phyloP scores from a whole-genome alignment of 257 asterid genomes.

The Solanum clarkiae region DNA sequence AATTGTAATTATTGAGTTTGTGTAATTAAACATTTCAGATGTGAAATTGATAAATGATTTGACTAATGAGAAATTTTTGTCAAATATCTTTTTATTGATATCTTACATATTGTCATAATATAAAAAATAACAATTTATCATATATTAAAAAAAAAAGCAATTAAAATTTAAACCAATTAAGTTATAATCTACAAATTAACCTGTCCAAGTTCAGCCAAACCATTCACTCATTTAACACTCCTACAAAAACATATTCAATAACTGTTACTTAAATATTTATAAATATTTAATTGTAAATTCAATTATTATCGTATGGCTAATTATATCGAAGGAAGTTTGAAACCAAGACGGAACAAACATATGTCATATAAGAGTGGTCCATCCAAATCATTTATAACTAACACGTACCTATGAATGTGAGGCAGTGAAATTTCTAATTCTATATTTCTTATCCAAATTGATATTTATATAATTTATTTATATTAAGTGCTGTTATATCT shows the following conservation, averaged over 20 bases:
- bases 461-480: not conserved
- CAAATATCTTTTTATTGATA: not conserved
- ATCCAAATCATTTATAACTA: not conserved
- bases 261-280: not conserved
- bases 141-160: too few relatives aligned
- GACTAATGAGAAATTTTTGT: not conserved
- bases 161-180: not conserved
- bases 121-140: not conserved
- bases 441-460: not conserved
- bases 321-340: not conserved
- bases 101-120: not conserved
- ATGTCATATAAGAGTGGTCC: not conserved
- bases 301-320: not conserved
- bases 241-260: not conserved
- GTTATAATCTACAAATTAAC: not conserved
- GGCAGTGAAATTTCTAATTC: not conserved
- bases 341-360: not conserved
- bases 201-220: not conserved
- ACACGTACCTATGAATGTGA: not conserved
- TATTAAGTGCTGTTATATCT: not conserved
- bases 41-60: not conserved
- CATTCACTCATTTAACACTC: not conserved
- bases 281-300: not conserved
- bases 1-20: too few relatives aligned
- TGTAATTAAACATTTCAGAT: not conserved